phyloP scores from a whole-genome alignment of 2,329 filamentous ascomycete species.

The Fonsecaea nubica region DNA sequence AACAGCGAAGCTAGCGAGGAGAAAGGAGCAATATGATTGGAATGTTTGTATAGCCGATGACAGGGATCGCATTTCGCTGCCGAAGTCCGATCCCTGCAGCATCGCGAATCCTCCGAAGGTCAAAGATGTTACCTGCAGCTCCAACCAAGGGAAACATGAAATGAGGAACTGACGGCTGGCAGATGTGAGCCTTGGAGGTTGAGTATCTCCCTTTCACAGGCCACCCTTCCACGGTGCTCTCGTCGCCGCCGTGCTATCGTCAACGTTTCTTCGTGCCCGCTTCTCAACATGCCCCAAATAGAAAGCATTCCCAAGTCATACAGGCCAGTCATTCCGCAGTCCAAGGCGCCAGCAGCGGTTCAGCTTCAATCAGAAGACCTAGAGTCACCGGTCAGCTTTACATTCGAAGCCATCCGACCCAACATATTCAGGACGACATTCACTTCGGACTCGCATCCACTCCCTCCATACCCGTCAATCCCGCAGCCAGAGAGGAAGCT shows the following conservation, averaged over 20 bases:
- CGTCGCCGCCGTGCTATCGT: not conserved
- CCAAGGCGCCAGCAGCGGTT: slow-evolving; percentile 39
- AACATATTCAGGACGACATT: slow-evolving; percentile 74
- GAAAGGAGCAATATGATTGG: slow-evolving; percentile 12
- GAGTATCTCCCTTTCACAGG: slow-evolving; percentile 2
- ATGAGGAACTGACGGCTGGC: not conserved
- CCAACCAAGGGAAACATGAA: not conserved
- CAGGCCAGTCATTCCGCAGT: slow-evolving; percentile 6
- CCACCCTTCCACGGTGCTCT: not conserved
- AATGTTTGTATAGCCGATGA: not conserved
- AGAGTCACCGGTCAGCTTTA: slow-evolving; percentile 60
- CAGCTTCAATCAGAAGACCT: slow-evolving; percentile 52
- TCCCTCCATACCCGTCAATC: slow-evolving; percentile 70
- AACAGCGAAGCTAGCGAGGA: slow-evolving; percentile 1
- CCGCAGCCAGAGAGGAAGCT: slow-evolving; percentile 52
- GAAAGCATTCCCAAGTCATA: slow-evolving; percentile 52
- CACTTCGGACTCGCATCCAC: slow-evolving; percentile 64
- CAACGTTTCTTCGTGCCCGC: not conserved
- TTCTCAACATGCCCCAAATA: slow-evolving; percentile 56
- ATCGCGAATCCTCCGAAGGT: not conserved
- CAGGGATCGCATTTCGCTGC: slow-evolving; percentile 42
- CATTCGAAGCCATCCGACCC: slow-evolving; percentile 66
- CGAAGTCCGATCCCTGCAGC: slow-evolving; percentile 42
- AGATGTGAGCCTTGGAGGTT: not conserved
- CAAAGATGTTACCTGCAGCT: not conserved